A percentile compares a stretch with the other conserved stretches of the same genome.
Evolutionary conservation across 2,329 filamentous ascomycete species (phyloP).

Genomic region (Alternaria infectoria): DNA sequence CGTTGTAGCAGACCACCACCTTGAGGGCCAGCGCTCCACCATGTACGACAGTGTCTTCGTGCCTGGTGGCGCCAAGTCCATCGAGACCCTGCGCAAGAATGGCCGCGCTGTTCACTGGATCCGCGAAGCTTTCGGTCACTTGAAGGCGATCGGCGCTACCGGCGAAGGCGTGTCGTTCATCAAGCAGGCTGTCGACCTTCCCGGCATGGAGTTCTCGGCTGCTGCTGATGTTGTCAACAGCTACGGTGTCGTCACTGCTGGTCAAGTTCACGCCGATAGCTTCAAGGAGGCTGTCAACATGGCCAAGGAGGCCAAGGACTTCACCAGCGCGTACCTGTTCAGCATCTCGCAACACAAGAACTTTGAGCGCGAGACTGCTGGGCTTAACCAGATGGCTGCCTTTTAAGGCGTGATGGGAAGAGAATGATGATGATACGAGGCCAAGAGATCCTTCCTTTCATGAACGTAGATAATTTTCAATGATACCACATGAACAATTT

Average conservation of each 20-base stretch:
- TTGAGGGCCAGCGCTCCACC: constrained; percentile 79
- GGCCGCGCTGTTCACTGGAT: constrained; percentile 79
- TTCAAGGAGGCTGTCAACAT: constrained; percentile 69
- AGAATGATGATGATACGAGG: background rate
- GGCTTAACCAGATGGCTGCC: constrained; percentile 69
- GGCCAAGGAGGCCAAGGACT: constrained; percentile 70
- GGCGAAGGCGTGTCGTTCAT: constrained; percentile 74
- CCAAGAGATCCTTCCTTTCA: background rate
- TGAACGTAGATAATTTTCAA: background rate
- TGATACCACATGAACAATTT: background rate
- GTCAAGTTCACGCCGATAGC: constrained; percentile 59
- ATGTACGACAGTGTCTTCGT: constrained; percentile 83
- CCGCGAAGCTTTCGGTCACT: constrained; percentile 79
- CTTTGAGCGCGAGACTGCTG: constrained; percentile 75
- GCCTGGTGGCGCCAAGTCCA: constrained; percentile 70
- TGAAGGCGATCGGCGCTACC: constrained; percentile 78
- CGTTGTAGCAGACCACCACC: constrained; percentile 74
- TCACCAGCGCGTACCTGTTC: constrained; percentile 73
- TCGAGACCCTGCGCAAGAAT: constrained; percentile 69
- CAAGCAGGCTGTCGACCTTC: constrained; percentile 53
- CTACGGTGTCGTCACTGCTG: constrained; percentile 78
- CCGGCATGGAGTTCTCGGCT: constrained; percentile 57
- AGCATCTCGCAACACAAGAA: constrained; percentile 75
- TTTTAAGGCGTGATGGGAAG: constrained; percentile 58
- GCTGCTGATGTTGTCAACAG: constrained; percentile 65